Base-by-base conservation (phyloP, 1,284 basidiomycete genomes). In the Cutaneotrichosporon arboriforme region DNA sequence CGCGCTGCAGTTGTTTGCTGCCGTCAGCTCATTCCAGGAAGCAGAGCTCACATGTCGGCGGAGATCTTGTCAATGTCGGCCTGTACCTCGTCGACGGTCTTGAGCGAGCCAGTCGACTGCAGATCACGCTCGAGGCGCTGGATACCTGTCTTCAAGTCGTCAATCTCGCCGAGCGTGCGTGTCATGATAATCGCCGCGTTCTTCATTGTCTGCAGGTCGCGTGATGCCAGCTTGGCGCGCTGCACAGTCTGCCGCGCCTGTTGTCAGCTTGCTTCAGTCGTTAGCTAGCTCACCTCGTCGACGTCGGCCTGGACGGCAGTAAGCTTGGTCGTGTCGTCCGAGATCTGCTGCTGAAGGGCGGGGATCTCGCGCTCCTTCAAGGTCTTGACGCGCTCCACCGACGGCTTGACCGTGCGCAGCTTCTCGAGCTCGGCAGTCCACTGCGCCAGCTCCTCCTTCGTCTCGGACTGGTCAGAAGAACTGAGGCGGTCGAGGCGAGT, bases 21-120 rank as follows among this genome's bases (percentile, higher is more conserved):
- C n/a, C 17, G 52, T 52, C 46, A 56, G 46, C 1, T n/a, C 5
- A 17, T 18, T 4, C 17, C 10, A 9, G 2, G 0, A 20, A 3
- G 17, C 8, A 2, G 10, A 36, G 74, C 85, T 64, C 60, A 94
- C 91, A 91, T 79, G 49, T 86, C 78, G 17, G 73, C 73, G 1
- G 80, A 77, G 33, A 91, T 64, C 4, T 74, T 73, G 49, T 86
- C 82, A 8, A 93, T 77, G 64, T 92, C 85, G 21, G 68, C 75
- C 68, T 94, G 87, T 3, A 96, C 84, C 47, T 92, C 90, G 45
- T 90, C 88, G 1, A 83, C 81, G 0, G 90, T 91, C 73, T 85
- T 88, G 7, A 82, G 81, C 13, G 85, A 86, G 2, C 90, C 91
- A 1, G 83, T 83, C 4, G 80, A 76, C 20, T 80, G 76, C 12